Percentiles rank a stretch among this genome's conserved stretches.
Evolutionary conservation across 1,284 basidiomycete genomes (phyloP).

Genomic region (Xerocomus minutiporus): DNA sequence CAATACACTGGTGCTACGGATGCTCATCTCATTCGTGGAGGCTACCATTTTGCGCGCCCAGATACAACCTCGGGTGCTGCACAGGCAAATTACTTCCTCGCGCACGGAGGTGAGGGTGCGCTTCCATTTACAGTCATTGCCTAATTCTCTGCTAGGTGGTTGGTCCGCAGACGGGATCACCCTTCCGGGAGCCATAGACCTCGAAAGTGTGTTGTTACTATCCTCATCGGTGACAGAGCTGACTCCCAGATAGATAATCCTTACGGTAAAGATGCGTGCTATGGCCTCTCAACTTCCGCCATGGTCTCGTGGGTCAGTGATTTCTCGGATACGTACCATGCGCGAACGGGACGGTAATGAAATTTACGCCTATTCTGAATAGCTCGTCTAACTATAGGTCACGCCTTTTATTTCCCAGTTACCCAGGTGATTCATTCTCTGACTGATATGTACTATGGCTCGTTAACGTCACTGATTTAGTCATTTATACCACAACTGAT

Average conservation of each 20-base stretch:
- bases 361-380: background rate
- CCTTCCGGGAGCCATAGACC: slow-evolving; percentile 61
- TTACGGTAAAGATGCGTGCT: slow-evolving; percentile 47
- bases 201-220: slow-evolving; percentile 45
- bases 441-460: background rate
- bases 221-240: background rate
- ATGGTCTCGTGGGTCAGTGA: slow-evolving; percentile 64
- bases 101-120: slow-evolving; percentile 46
- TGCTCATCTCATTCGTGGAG: slow-evolving; percentile 47
- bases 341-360: slow-evolving; percentile 43
- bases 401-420: slow-evolving; percentile 23
- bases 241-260: slow-evolving; percentile 40
- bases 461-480: slow-evolving; percentile 21
- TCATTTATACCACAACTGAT: slow-evolving; percentile 60
- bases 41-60: slow-evolving; percentile 52
- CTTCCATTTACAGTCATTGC: background rate
- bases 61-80: slow-evolving; percentile 39
- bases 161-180: slow-evolving; percentile 59
- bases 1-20: slow-evolving; percentile 47
- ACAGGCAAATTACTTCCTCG: slow-evolving; percentile 53
- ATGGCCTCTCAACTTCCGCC: slow-evolving; percentile 46
- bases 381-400: slow-evolving; percentile 2
- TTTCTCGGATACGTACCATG: slow-evolving; percentile 61
- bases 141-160: slow-evolving; percentile 37
- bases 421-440: slow-evolving; percentile 29